Percentiles rank a stretch among this genome's conserved stretches.
Conservation (phyloP, 2,329 filamentous ascomycete genomes). For the Penicillium brasilianum region DNA sequence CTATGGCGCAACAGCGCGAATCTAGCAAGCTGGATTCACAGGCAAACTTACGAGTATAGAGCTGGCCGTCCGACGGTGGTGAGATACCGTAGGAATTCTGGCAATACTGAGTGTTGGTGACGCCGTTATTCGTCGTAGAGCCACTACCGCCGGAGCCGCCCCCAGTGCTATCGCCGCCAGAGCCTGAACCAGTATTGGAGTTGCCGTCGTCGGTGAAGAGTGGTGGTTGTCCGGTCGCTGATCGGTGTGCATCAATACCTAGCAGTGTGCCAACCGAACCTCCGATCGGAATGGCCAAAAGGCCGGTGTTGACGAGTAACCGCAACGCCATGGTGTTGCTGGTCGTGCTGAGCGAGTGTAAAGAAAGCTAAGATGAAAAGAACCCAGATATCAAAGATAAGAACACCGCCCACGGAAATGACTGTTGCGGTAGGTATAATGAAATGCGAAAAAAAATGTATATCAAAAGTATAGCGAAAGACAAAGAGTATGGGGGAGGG, state of each 20-base stretch:
- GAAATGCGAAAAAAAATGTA: not conserved
- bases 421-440: not conserved
- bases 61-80: conserved; percentile 50
- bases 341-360: not conserved
- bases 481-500: not conserved
- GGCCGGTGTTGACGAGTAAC: conserved; percentile 57
- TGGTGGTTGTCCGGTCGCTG: conserved; percentile 51
- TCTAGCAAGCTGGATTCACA: not conserved
- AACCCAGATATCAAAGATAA: not conserved
- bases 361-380: not conserved
- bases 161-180: conserved; percentile 27
- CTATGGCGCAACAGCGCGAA: not conserved
- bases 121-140: conserved; percentile 39
- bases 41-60: conserved; percentile 54
- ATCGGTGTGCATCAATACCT: conserved; percentile 54
- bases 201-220: conserved; percentile 47
- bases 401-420: not conserved
- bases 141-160: conserved; percentile 18
- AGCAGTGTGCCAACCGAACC: conserved; percentile 57
- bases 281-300: conserved; percentile 58
- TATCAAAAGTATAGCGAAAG: not conserved
- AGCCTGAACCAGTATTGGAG: conserved; percentile 16
- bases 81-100: conserved; percentile 54
- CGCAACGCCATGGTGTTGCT: conserved; percentile 36
- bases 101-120: conserved; percentile 48